Conservation (phyloP, 1,284 basidiomycete species). For the Leucoagaricus sp. region DNA sequence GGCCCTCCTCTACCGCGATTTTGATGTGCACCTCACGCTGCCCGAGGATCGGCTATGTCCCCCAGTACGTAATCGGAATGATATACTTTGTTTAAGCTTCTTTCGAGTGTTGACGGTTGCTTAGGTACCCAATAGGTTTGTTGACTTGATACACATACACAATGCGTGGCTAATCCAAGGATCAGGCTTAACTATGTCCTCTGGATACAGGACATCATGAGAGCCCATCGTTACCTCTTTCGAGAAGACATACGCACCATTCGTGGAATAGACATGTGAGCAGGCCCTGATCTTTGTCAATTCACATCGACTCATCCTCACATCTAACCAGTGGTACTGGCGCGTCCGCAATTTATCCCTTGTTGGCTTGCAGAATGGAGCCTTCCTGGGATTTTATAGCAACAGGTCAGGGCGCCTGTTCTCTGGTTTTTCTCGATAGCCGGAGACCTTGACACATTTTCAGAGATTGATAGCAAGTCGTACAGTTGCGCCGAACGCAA, state of each 20-base stretch:
- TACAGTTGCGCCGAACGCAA: constrained; percentile 54
- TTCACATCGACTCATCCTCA: constrained; percentile 4
- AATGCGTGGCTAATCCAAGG: neutral
- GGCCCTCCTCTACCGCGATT: constrained; percentile 77
- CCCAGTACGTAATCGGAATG: constrained; percentile 53
- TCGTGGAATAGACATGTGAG: constrained; percentile 58
- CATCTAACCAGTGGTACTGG: constrained; percentile 78
- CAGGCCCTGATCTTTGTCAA: neutral
- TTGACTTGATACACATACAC: neutral
- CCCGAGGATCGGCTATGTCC: constrained; percentile 82
- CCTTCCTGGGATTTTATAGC: constrained; percentile 62
- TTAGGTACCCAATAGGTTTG: constrained; percentile 72
- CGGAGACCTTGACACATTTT: neutral
- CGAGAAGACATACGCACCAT: constrained; percentile 21
- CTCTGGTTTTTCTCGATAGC: neutral
- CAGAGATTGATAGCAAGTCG: constrained; percentile 74
- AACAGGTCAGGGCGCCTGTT: constrained; percentile 58
- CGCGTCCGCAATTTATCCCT: constrained; percentile 86
- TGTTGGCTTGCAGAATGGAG: constrained; percentile 67
- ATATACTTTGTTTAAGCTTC: constrained; percentile 5
- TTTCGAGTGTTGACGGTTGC: neutral
- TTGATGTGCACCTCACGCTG: constrained; percentile 61
- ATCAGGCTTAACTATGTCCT: constrained; percentile 72
- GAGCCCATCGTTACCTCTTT: constrained; percentile 20
- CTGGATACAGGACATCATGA: constrained; percentile 70